Evolutionary conservation across 2,329 filamentous ascomycete genomes (phyloP).

Genomic region (Amauroascus verrucosus): DNA sequence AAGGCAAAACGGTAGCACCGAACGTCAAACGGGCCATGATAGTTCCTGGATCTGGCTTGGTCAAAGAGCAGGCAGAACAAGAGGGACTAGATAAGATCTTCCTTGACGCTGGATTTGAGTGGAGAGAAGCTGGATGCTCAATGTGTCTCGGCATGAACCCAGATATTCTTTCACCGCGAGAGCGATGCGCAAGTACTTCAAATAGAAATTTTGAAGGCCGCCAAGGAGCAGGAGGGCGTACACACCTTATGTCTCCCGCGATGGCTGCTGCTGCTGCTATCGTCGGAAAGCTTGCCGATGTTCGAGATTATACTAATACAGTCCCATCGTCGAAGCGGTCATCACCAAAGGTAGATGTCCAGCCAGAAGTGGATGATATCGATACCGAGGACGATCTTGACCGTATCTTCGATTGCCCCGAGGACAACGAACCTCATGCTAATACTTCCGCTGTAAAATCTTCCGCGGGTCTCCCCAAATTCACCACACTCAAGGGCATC

Average conservation of each 20-base stretch:
- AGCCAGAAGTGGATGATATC: constrained; percentile 49
- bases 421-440: constrained; percentile 55
- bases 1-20: constrained; percentile 73
- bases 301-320: constrained; percentile 60
- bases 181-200: constrained; percentile 89
- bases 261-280: constrained; percentile 92
- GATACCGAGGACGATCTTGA: constrained; percentile 55
- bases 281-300: constrained; percentile 81
- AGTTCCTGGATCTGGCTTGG: constrained; percentile 86
- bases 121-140: constrained; percentile 95
- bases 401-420: constrained; percentile 50
- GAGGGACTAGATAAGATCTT: constrained; percentile 95
- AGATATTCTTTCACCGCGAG: constrained; percentile 82
- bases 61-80: constrained; percentile 81
- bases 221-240: constrained; percentile 82
- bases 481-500: constrained; percentile 72
- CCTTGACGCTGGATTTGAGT: constrained; percentile 83
- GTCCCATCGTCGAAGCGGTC: constrained; percentile 37
- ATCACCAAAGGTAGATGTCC: constrained; percentile 51
- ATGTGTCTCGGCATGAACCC: constrained; percentile 99
- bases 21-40: constrained; percentile 95
- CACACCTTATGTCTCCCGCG: constrained; percentile 91
- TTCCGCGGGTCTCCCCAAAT: constrained; percentile 65
- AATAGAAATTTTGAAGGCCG: constrained; percentile 97
- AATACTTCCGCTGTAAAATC: constrained; percentile 46